Evolutionary conservation across 495 filamentous ascomycete genomes (phyloP).

Genomic region (Saxophila tyrrhenica): DNA sequence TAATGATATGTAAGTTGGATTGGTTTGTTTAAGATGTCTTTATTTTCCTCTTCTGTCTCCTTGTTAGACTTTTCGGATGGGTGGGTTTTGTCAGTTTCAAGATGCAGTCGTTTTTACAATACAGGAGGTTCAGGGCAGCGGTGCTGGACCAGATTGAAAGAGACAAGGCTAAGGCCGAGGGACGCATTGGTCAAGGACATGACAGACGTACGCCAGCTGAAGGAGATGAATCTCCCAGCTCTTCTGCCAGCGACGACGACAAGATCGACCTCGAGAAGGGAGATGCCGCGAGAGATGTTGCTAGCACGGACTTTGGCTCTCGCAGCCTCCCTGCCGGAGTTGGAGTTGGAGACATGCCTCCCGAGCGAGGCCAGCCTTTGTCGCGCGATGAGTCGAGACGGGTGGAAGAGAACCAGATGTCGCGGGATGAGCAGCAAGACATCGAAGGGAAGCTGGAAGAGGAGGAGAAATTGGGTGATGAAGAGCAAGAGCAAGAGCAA

Average conservation of each 20-base stretch:
- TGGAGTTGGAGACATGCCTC: constrained; percentile 6
- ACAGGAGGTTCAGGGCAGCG: constrained; percentile 31
- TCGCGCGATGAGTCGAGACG: constrained; percentile 1
- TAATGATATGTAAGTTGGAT: not conserved
- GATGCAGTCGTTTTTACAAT: constrained; percentile 30
- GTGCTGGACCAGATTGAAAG: constrained; percentile 26
- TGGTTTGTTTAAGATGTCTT: not conserved
- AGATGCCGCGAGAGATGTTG: not conserved
- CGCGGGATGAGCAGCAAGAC: constrained; percentile 3
- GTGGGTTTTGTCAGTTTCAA: not conserved
- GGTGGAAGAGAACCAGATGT: constrained; percentile 5
- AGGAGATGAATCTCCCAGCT: not conserved
- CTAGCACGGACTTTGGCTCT: no score
- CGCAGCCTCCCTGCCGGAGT: constrained; percentile 3
- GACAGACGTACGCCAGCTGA: not conserved
- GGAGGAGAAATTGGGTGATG: no score
- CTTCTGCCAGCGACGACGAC: constrained; percentile 3
- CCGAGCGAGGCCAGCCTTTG: not conserved
- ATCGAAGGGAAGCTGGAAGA: constrained; percentile 21
- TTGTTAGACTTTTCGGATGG: not conserved
- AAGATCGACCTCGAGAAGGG: constrained; percentile 13
- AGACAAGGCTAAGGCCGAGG: constrained; percentile 11
- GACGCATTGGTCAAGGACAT: not conserved
- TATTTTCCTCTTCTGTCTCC: not conserved
- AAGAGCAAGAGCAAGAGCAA: constrained; percentile 9